Conservation (phyloP, 2,329 filamentous ascomycete genomes). For the Aspergillus phoenicis region DNA sequence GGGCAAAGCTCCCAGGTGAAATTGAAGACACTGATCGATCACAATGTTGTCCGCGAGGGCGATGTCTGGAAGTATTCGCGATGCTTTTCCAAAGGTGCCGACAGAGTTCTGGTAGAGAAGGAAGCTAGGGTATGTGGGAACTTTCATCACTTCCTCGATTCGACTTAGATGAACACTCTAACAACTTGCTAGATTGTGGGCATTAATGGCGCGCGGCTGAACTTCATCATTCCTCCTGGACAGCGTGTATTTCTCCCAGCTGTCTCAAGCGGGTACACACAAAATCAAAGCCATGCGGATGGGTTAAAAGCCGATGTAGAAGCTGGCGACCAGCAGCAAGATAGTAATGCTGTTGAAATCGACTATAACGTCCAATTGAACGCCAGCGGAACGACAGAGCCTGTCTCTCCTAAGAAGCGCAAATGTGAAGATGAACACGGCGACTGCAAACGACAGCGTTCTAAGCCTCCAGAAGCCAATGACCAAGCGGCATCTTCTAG, state of each 20-base stretch:
- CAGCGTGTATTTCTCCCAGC: conserved; percentile 37
- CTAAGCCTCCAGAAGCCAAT: conserved; percentile 1
- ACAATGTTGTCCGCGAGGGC: conserved; percentile 40
- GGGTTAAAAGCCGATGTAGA: neutral
- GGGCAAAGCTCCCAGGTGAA: conserved; percentile 48
- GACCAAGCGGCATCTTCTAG: conserved; percentile 4
- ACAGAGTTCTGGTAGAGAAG: conserved; percentile 43
- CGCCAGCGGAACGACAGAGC: neutral
- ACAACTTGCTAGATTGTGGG: conserved; percentile 33
- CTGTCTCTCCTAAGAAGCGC: conserved; percentile 18
- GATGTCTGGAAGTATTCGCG: conserved; percentile 47
- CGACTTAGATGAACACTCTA: neutral
- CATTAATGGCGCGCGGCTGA: conserved; percentile 36
- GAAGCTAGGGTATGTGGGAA: conserved; percentile 42
- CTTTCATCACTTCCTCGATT: neutral
- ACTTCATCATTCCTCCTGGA: conserved; percentile 44
- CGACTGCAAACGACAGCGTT: neutral
- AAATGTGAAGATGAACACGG: conserved; percentile 15
- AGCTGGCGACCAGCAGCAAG: neutral
- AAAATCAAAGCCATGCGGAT: conserved; percentile 1
- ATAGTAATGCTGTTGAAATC: neutral
- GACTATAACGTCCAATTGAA: neutral
- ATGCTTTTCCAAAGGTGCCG: conserved; percentile 29
- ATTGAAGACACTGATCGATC: conserved; percentile 38
- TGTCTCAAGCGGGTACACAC: neutral